Evolutionary conservation across 2,329 filamentous ascomycete genomes (phyloP), one percentile per base, ranked within the genome.

Genomic region (Aureobasidium sp.): DNA sequence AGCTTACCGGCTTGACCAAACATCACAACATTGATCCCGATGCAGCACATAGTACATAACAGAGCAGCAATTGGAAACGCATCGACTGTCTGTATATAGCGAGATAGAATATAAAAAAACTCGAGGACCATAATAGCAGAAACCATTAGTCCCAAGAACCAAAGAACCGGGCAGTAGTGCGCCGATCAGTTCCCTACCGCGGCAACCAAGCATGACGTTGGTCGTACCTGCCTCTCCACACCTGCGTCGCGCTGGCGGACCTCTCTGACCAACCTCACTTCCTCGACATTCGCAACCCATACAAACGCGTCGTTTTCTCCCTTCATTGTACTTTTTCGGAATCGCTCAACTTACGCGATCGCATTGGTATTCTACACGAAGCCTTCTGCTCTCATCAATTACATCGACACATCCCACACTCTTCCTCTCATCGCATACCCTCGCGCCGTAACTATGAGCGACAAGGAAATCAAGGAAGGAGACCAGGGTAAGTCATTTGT

Each of bases 381-480:
- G n/a, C 34, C 11, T 47, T 57, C 29, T 45, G 42, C 37, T 30
- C n/a, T 45, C 30, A 34, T 45, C 39, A 47, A 39, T 59, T 16
- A n/a, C 42, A 9, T 36, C 29, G 42, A 47, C 30, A 44, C 45
- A 44, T 14, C 36, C 36, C 21, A 60, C 49, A 51, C 21, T 50
- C 42, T 37, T 25, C 13, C 47, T 27, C 14, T 42, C n/a, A 5
- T 42, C 14, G 27, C 30, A 16, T 16, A 21, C 51, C 16, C 25
- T 13, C 32, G 30, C n/a, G 25, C 14, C 32, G n/a, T 25, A 11
- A 63, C 65, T 63, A 80, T 81, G 79, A 71, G 77, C 62, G 74
- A 74, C 68, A 75, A 78, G 62, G 71, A 77, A 62, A 72, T 79
- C 67, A 76, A 82, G 70, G 76, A 80, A 70, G 80, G 79, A 64